phyloP scores from a whole-genome alignment of 306 rosid species.

The Sechiopsis laciniata region DNA sequence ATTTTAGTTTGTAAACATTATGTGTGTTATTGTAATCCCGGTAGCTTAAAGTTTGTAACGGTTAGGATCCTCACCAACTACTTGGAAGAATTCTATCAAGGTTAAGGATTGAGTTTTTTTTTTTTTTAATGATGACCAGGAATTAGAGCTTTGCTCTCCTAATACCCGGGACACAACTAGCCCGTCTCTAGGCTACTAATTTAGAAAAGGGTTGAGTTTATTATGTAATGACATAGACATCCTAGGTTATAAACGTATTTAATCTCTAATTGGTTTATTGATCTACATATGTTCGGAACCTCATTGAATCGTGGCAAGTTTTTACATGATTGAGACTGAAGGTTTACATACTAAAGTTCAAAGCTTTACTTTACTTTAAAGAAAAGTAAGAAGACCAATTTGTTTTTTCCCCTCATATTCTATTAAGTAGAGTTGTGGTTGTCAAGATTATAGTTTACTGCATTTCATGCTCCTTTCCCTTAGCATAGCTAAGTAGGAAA shows the following conservation, averaged over 20 bases:
- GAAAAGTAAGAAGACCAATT: neutral
- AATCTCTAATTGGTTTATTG: neutral
- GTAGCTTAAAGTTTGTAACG: neutral
- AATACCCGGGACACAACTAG: no score
- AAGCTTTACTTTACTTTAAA: no score
- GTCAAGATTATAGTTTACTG: slow-evolving; percentile 11
- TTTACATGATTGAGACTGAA: neutral
- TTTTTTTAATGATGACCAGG: no score
- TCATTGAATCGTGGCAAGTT: neutral
- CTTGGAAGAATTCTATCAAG: neutral
- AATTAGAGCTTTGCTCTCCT: no score
- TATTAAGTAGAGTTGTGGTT: neutral
- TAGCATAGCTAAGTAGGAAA: no score
- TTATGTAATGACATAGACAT: neutral
- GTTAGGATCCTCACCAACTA: neutral
- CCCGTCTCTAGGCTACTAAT: no score
- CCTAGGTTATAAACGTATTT: neutral
- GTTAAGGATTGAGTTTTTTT: neutral
- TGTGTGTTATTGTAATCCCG: neutral
- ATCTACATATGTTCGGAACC: neutral
- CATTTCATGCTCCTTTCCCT: neutral
- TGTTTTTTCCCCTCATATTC: neutral
- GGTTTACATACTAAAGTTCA: no score
- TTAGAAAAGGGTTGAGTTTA: neutral
- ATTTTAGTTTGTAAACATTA: no score